Base-by-base conservation (phyloP, 495 filamentous ascomycete species). In the Immersiella caudata region DNA sequence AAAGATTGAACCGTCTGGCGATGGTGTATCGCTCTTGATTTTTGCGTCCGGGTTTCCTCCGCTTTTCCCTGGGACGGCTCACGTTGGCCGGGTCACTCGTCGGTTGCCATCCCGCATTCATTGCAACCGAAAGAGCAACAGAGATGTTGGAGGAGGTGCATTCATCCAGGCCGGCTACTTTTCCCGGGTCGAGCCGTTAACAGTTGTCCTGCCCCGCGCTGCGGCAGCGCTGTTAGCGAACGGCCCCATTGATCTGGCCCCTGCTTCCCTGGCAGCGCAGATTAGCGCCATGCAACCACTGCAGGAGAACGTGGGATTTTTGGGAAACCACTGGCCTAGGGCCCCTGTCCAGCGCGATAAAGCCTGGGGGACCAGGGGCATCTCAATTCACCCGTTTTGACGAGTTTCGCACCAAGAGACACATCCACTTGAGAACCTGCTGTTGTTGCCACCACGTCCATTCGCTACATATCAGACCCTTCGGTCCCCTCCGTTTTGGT, bases 311-410 rank as follows among this genome's bases (percentile, higher is more conserved):
- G 60, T 64, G 60, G 62, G 68, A 61, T 54, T 54, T 57, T 54
- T 66, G 71, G 67, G 61, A 46, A 52, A 36, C 51, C 65, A 57
- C 54, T 65, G 56, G 66, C 58, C n/a, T 26, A 29, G 9, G 52
- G 59, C 49, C 70, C 70, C 63, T 70, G 69, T 46, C 64, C n/a
- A 49, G 14, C 40, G 61, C 68, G 64, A 67, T 69, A 64, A 46
- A 67, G 67, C 69, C 64, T 70, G 60, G 73, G 72, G 40, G 40
- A 46, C 40, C 40, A 46, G 40, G 40, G 40, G 4, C 40, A 60
- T 70, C 68, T 46, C 67, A 65, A 69, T 75, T 75, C 71, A 75
- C 36, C 70, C 70, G 71, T 74, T 64, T 75, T 73, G 64, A 68
- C 71, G 66, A 75, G 73, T 71, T 73, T 75, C 74, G 71, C 70